phyloP scores from a whole-genome alignment of 805 yeast genomes.

The Schwanniomyces sp. region DNA sequence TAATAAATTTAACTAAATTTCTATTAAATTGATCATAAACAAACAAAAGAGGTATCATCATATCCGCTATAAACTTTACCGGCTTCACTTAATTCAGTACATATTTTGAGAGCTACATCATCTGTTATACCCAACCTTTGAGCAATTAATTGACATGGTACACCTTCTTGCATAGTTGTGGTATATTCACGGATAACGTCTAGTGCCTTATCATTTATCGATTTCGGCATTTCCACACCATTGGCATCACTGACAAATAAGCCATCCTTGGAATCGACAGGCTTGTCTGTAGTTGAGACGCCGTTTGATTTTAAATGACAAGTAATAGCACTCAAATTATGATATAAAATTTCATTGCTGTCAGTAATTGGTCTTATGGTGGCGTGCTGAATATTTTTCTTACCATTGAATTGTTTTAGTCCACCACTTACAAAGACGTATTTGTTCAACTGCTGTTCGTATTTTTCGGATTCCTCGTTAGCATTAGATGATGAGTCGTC shows the following conservation, averaged over 20 bases:
- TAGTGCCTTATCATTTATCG: constrained; percentile 45
- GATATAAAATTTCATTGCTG: constrained; percentile 68
- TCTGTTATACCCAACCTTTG: constrained; percentile 53
- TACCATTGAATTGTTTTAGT: constrained; percentile 57
- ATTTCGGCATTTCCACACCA: constrained; percentile 10
- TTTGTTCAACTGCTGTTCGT: constrained; percentile 45
- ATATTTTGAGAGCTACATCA: constrained; percentile 48
- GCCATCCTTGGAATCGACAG: constrained; percentile 11
- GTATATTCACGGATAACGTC: constrained; percentile 51
- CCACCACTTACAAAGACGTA: constrained; percentile 58
- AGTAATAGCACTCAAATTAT: constrained; percentile 62
- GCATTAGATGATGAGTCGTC: constrained; percentile 28
- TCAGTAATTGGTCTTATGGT: constrained; percentile 56
- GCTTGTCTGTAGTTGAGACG: constrained; percentile 20
- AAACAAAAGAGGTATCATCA: constrained; percentile 64
- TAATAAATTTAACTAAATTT: neutral
- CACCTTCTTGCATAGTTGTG: constrained; percentile 69
- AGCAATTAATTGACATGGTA: constrained; percentile 62
- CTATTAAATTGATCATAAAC: constrained; percentile 26
- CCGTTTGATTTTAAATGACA: constrained; percentile 58
- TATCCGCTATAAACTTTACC: constrained; percentile 70
- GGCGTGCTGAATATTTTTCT: constrained; percentile 64
- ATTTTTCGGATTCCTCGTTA: constrained; percentile 29
- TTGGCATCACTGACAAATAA: constrained; percentile 32
- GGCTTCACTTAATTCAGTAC: constrained; percentile 58